Conservation (phyloP, 495 filamentous ascomycete species). For the Choiromyces venosus region DNA sequence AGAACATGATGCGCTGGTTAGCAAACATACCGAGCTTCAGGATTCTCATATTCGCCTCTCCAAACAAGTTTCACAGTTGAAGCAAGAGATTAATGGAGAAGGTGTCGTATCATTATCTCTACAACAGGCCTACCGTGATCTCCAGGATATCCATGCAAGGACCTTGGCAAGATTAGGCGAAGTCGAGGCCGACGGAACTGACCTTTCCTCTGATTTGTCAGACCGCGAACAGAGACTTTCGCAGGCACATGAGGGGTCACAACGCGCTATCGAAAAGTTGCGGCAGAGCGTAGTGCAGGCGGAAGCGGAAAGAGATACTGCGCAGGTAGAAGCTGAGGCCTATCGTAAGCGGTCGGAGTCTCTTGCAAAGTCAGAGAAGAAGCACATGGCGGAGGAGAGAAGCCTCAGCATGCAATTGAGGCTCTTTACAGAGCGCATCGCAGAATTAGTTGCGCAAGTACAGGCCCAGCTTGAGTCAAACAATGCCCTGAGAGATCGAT, state of each 20-base stretch:
- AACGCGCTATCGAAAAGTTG: constrained; percentile 56
- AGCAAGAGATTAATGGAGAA: constrained; percentile 29
- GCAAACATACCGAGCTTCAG: constrained; percentile 45
- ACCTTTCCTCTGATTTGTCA: constrained; percentile 49
- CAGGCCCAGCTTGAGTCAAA: constrained; percentile 70
- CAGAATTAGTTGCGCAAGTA: constrained; percentile 69
- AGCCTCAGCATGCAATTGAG: constrained; percentile 60
- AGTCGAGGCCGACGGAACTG: constrained; percentile 40
- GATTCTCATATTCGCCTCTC: constrained; percentile 43
- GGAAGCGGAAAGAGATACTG: constrained; percentile 66
- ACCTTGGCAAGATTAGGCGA: constrained; percentile 45
- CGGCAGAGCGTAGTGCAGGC: constrained; percentile 60
- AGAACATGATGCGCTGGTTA: constrained; percentile 78
- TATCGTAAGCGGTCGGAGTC: constrained; percentile 60
- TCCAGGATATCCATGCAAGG: constrained; percentile 58
- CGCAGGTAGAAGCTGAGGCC: constrained; percentile 55
- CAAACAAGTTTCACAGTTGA: constrained; percentile 41
- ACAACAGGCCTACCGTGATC: constrained; percentile 69
- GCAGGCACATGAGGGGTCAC: constrained; percentile 56
- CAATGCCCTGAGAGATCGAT: constrained; percentile 64
- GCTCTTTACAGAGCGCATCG: constrained; percentile 66
- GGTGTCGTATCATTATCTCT: constrained; percentile 60
- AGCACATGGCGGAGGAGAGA: constrained; percentile 59
- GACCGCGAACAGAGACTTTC: constrained; percentile 49
- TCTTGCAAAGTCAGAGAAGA: constrained; percentile 56